These are phyloP conservation scores for Sapria himalayana DNA, from an alignment of 345 rosid species.

Conservation along the genomic window DNA sequence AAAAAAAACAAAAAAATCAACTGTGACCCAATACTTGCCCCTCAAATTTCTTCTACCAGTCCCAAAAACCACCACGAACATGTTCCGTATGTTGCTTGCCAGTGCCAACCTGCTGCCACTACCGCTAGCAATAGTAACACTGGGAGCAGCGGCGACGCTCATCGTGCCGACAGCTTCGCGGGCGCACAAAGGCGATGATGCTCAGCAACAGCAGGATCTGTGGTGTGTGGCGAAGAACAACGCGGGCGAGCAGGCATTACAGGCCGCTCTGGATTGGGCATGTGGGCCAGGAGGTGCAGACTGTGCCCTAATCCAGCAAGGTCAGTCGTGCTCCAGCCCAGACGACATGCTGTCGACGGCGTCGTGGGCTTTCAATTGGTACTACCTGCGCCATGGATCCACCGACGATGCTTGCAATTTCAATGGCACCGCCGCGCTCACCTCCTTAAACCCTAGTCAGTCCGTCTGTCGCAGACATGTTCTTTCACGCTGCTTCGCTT, in stretches of 20 bases:
- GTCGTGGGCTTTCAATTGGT: constrained; percentile 61
- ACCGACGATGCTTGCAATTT: constrained; percentile 56
- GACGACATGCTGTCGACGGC: constrained; percentile 37
- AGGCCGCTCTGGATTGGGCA: constrained; percentile 60
- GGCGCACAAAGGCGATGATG: constrained; percentile 11
- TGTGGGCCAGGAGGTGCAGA: constrained; percentile 52
- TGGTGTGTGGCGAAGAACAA: constrained; percentile 93
- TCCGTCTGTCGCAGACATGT: background rate
- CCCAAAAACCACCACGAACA: no score
- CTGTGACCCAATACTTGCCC: no score
- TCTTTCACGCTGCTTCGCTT: background rate
- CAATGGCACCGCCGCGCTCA: constrained; percentile 48
- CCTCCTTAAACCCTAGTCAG: constrained; percentile 61
- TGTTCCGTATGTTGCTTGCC: background rate
- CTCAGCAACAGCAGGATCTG: constrained; percentile 25
- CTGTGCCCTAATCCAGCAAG: constrained; percentile 40
- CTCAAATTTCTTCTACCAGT: no score
- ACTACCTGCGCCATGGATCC: constrained; percentile 45
- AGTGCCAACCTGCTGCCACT: background rate
- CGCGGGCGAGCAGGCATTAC: constrained; percentile 49
- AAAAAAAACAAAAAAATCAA: no score
- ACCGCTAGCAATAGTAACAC: no score
- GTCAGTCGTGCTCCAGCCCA: constrained; percentile 46
- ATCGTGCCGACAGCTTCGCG: no score
- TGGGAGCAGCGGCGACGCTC: no score